These are phyloP conservation scores for Debaryomyces singareniensis DNA, from an alignment of 1,139 yeast genomes.

Conservation along the genomic window DNA sequence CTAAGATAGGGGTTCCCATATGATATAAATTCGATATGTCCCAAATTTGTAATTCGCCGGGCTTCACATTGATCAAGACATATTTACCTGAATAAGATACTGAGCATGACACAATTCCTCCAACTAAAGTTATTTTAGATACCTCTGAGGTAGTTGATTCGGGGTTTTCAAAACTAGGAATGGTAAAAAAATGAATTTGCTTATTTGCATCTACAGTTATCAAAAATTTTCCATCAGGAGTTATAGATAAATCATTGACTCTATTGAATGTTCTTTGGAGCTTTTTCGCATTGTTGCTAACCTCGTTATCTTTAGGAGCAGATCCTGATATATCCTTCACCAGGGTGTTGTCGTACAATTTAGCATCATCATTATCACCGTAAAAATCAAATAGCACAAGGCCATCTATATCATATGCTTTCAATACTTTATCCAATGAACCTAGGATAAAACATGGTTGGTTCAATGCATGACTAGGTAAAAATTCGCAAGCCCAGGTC, in stretches of 20 bases:
- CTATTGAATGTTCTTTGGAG: conserved; percentile 33
- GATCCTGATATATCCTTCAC: conserved; percentile 13
- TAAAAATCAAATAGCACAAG: conserved; percentile 39
- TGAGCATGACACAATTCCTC: conserved; percentile 37
- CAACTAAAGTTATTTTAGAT: conserved; percentile 28
- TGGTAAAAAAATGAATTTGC: conserved; percentile 46
- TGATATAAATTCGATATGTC: conserved; percentile 30
- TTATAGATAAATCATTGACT: conserved; percentile 59
- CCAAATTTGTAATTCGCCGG: conserved; percentile 80
- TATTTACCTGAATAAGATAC: conserved; percentile 36
- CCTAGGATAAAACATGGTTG: conserved; percentile 63
- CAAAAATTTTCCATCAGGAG: conserved; percentile 57
- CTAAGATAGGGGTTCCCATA: conserved; percentile 34
- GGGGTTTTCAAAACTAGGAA: conserved; percentile 30
- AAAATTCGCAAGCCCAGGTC: conserved; percentile 70
- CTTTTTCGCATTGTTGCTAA: conserved; percentile 5
- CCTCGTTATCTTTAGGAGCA: conserved; percentile 20
- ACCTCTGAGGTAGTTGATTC: conserved; percentile 29
- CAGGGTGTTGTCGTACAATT: conserved; percentile 25
- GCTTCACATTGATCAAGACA: conserved; percentile 61
- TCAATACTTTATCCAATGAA: conserved; percentile 70
- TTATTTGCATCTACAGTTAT: conserved; percentile 61
- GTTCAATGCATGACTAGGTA: conserved; percentile 14
- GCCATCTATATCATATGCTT: conserved; percentile 50
- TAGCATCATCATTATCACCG: conserved; percentile 29